Evolutionary conservation across 768 basidiomycete species (phyloP), one percentile per base, ranked within the genome.

Genomic region (Hebeloma cylindrosporum): DNA sequence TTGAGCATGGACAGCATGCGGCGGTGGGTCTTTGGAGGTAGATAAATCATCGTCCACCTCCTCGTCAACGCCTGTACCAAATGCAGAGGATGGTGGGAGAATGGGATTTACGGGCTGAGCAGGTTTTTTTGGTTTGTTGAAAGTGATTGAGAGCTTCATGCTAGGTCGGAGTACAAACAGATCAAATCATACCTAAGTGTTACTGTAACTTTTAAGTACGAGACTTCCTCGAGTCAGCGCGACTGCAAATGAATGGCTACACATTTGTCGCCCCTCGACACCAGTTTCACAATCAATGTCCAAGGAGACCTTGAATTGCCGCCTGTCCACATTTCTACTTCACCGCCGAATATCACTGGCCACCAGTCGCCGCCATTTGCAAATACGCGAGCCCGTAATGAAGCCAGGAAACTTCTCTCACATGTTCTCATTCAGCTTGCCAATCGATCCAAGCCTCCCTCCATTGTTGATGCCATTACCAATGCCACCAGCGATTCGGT

Each of bases 121-220:
- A 4, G 66, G 73, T 11, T 75, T 69, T 11, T 82, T 77, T n/a
- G 80, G 65, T 62, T 80, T 83, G 58, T 72, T 66, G 47, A 96
- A 78, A 29, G 93, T 83, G 74, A 96, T 88, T 56, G 92, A 93
- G 67, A 96, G 76, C 70, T 94, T 95, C 88, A 91, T 90, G 66
- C n/a, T n/a, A n/a, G n/a, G n/a, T n/a, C n/a, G n/a, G n/a, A n/a
- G n/a, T n/a, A n/a, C n/a, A n/a, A n/a, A n/a, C n/a, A n/a, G n/a
- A n/a, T n/a, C n/a, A n/a, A n/a, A n/a, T n/a, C n/a, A n/a, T n/a
- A n/a, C n/a, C n/a, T n/a, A n/a, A n/a, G n/a, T n/a, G n/a, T n/a
- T n/a, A n/a, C n/a, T n/a, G n/a, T n/a, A n/a, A n/a, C n/a, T n/a
- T n/a, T n/a, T n/a, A n/a, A 18, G 22, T 44, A 37, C 18, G 44